Base-by-base conservation (phyloP, 441 rosid species). In the Populus hybrid region DNA sequence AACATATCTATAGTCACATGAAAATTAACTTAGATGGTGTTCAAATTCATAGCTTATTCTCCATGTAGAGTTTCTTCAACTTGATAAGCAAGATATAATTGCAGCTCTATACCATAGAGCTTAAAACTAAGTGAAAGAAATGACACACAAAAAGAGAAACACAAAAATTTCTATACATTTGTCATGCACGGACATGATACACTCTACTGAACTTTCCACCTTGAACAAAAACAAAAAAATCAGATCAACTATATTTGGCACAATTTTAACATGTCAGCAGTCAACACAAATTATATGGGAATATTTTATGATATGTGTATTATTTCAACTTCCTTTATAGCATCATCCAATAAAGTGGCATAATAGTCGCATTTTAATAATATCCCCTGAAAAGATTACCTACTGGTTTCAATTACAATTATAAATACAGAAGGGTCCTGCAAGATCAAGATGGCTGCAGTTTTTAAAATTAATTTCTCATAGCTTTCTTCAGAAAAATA, bases 1-100 rank as follows among this genome's bases (percentile, higher is more conserved):
- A 79, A 76, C 77, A 57, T 24, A 72, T 78, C 90, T 90, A 69
- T 57, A 73, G 69, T 18, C 32, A 61, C 79, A 73, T 42, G 81
- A 42, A 75, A 73, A 42, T 67, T 30, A 23, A 6, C 16, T 64
- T 38, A 77, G 65, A 38, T 26, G 64, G 79, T 42, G 9, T 40
- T 18, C 69, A 74, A 30, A 36, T 53, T 53, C 61, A 53, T 53
- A 53, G 61, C n/a, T 53, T 53, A 53, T 5, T 64, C 32, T 23
- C 26, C 6, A 21, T 23, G 68, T 21, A 21, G 2, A 30, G 61
- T 76, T 75, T 73, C 26, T 34, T 30, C 63, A 6, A 14, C 1
- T 5, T 21, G 65, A 5, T 69, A 12, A 18, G 16, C 9, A 34
- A 40, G 32, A 10, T 38, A 38, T 5, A 23, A 70, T 7, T 69